Conservation (phyloP, 129 eudicot species). For the Rutidosis leptorrhynchoides region DNA sequence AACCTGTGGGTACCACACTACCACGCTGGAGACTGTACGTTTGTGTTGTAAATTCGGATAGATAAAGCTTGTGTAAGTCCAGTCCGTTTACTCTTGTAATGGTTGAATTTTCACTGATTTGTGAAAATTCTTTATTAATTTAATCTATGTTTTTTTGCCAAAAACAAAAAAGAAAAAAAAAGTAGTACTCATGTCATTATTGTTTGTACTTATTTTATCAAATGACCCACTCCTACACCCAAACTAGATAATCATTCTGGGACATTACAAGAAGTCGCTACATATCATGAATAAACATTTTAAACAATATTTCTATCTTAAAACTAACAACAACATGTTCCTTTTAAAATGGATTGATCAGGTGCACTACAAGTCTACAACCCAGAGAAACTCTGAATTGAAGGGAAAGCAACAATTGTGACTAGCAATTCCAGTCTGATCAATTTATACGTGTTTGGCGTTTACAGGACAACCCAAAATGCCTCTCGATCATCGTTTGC, state of each 20-base stretch:
- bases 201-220: too few relatives aligned
- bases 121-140: too few relatives aligned
- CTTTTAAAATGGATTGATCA: slow-evolving; percentile 19
- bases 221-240: not conserved
- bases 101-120: too few relatives aligned
- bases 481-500: slow-evolving; percentile 5
- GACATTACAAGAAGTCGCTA: slow-evolving; percentile 22
- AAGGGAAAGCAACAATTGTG: slow-evolving; percentile 26
- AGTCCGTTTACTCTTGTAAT: too few relatives aligned
- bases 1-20: too few relatives aligned
- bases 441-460: not conserved
- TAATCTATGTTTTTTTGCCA: too few relatives aligned
- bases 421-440: not conserved
- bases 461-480: slow-evolving; percentile 16
- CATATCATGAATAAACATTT: not conserved
- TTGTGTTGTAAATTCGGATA: too few relatives aligned
- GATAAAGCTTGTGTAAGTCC: too few relatives aligned
- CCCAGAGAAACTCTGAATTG: not conserved
- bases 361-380: too few relatives aligned
- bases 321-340: slow-evolving; percentile 14
- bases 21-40: too few relatives aligned
- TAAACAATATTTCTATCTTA: not conserved
- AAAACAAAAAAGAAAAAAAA: not conserved
- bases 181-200: not conserved
- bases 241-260: slow-evolving; percentile 24